Evolutionary conservation across 495 filamentous ascomycete genomes (phyloP), one percentile per base, ranked within the genome.

Genomic region (Haplographium delicatum): DNA sequence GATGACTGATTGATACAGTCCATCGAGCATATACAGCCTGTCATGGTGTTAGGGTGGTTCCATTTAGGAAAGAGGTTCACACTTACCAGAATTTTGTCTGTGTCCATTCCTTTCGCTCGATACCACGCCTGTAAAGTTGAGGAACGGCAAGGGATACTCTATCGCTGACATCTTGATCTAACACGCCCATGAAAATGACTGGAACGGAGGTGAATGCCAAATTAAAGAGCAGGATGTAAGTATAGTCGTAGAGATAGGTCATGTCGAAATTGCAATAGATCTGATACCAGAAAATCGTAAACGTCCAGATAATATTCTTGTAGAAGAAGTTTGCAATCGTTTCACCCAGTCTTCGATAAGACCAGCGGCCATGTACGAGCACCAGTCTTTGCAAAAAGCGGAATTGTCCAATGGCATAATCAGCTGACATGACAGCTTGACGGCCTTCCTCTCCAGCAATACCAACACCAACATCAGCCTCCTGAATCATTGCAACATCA

Each of bases 401-500:
- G 73, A 99, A 99, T 67, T 99, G 94, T 15, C 90, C 94, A 62
- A 99, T 96, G 30, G 93, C 93, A 68, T 95, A 99, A 67, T 99
- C 94, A 8, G 94, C 91, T 33, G 88, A 96, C 94, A 99, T 99
- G 62, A 90, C 94, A 31, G 94, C 94, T 65, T 95, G 90, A 63
- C 94, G 78, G 47, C 94, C 94, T 76, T 99, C 94, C 55, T 90
- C 89, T 68, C 94, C 94, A 53, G 94, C 91, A 66, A 99, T 96
- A 65, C 94, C 94, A 47, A 99, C 91, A 65, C 94, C 94, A 16
- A 97, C 89, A 68, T 99, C 90, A 4, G 94, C 94, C 68, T 97
- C 91, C 68, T 99, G 94, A 63, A 99, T 99, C 94, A 99, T 99
- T 30, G 94, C 94, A 53, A 97, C 94, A 68, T 99, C 94, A 68